These are phyloP conservation scores for Cardamine resedifolia DNA, from an alignment of 345 rosid species.

Conservation along the genomic window DNA sequence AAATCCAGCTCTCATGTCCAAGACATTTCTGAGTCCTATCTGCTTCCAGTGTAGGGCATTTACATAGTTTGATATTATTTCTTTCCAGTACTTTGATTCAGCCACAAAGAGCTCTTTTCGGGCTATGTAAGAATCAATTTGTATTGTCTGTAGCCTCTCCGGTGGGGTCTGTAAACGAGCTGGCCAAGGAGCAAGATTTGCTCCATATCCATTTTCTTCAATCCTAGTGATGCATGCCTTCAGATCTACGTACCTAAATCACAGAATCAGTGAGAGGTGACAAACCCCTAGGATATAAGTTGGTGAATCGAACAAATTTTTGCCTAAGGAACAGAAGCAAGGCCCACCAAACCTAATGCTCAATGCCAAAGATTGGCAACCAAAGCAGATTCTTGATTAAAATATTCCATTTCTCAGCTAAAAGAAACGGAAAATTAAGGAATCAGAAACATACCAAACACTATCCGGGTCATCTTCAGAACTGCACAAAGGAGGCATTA, in stretches of 20 bases:
- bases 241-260: slow-evolving; percentile 73
- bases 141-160: slow-evolving; percentile 83
- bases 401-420: background rate
- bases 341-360: slow-evolving; percentile 1
- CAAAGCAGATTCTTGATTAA: background rate
- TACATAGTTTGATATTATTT: slow-evolving; percentile 69
- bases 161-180: slow-evolving; percentile 81
- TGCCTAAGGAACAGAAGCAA: slow-evolving; percentile 19
- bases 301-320: background rate
- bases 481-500: slow-evolving; percentile 69
- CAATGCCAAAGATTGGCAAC: background rate
- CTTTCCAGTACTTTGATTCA: slow-evolving; percentile 89
- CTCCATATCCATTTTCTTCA: slow-evolving; percentile 86
- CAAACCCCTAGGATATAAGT: slow-evolving; percentile 12
- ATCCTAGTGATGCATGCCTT: slow-evolving; percentile 82
- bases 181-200: slow-evolving; percentile 77
- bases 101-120: slow-evolving; percentile 87
- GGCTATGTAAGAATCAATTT: slow-evolving; percentile 79
- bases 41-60: slow-evolving; percentile 81
- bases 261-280: slow-evolving; percentile 6
- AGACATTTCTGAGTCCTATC: slow-evolving; percentile 79
- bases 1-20: slow-evolving; percentile 97
- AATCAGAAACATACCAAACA: slow-evolving; percentile 60
- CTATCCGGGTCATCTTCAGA: slow-evolving; percentile 80
- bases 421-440: background rate